Percentiles rank a stretch among this genome's conserved stretches.
Evolutionary conservation across 1,284 basidiomycete species (phyloP).

Genomic region (Leccinum angustisporum): DNA sequence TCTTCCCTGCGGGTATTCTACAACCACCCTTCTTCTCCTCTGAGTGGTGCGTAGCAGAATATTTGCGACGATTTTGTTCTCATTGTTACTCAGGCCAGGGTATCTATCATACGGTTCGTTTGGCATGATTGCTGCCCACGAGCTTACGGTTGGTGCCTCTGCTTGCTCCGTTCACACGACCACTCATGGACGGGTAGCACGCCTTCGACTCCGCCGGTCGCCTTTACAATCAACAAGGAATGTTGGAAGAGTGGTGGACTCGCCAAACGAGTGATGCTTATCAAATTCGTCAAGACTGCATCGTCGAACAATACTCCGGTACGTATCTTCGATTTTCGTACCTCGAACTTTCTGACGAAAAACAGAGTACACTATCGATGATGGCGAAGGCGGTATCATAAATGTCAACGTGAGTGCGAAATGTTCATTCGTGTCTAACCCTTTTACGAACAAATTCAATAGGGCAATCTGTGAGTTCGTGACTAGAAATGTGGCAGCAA

Average conservation of each 20-base stretch:
- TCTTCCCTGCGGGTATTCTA: conserved; percentile 95
- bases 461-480: conserved; percentile 69
- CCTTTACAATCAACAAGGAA: conserved; percentile 75
- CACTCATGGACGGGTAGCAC: conserved; percentile 51
- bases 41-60: conserved; percentile 60
- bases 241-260: conserved; percentile 89
- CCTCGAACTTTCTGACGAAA: conserved; percentile 10
- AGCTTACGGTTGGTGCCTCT: conserved; percentile 57
- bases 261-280: conserved; percentile 84
- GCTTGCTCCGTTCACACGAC: not conserved
- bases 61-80: conserved; percentile 4
- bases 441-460: conserved; percentile 11
- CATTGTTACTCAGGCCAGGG: conserved; percentile 58
- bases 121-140: conserved; percentile 87
- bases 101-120: conserved; percentile 93
- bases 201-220: conserved; percentile 93
- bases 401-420: conserved; percentile 75
- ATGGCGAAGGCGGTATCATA: conserved; percentile 81
- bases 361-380: conserved; percentile 77
- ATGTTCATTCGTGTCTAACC: not conserved
- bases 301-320: conserved; percentile 83
- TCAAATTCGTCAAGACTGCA: conserved; percentile 81
- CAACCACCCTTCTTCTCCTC: conserved; percentile 90
- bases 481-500: not conserved
- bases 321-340: conserved; percentile 36